Evolutionary conservation across 2,329 filamentous ascomycete genomes (phyloP), one percentile per base, ranked within the genome.

Genomic region (Trichoderma sp.): DNA sequence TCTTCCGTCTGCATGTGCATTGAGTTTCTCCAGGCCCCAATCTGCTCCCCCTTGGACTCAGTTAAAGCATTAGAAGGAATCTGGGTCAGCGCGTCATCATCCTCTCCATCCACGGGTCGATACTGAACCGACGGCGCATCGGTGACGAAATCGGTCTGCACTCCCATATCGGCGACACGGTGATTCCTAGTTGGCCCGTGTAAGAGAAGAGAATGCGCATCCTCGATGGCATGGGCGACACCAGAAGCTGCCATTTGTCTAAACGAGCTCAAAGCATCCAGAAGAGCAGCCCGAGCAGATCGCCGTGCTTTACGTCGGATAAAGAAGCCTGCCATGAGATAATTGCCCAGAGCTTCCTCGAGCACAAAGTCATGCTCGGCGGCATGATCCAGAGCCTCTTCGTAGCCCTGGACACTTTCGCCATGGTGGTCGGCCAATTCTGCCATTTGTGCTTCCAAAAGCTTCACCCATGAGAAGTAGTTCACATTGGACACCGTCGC

Each of bases 261-360:
- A 79, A 91, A 95, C 2, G 93, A 84, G 2, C 87, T 86, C 20
- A 93, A 85, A 3, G 90, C 88, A 73, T 94, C 92, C 36, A 88
- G 86, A 17, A 95, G 82, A 0, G 91, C 87, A n/a, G 89, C 87
- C 68, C 90, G 87, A 30, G 92, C 93, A 43, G 91, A 91, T 73
- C 93, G 84, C 50, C 88, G 85, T 4, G 91, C 90, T 13, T 87
- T 87, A 73, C 87, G 85, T 15, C 92, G 85, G 68, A 93, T 84
- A 73, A 94, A 88, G 77, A 90, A 91, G 11, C 91, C 91, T 2
- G 90, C 92, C 82, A 94, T 91, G 34, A 94, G 83, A 77, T 93
- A 92, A 76, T 92, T 91, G 17, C 89, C 88, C 2, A 94, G 84
- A 0, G 91, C 92, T 78, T 94, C 91, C 73, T 95, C 92, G 64